These are phyloP conservation scores for Russula sp. DNA, from an alignment of 768 basidiomycete genomes.

Conservation along the genomic window DNA sequence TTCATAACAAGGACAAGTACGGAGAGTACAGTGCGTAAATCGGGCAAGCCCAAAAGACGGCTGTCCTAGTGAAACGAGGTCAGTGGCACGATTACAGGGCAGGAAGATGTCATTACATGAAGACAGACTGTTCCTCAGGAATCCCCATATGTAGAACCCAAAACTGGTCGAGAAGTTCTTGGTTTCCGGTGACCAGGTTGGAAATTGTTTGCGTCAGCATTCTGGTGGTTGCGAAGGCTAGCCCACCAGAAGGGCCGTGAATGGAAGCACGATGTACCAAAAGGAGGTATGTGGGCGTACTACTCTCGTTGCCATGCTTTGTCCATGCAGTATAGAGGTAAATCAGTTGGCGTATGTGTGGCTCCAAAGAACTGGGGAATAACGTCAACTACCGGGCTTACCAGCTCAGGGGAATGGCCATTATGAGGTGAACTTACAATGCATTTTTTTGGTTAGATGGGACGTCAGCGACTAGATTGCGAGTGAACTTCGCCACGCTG, in stretches of 20 bases:
- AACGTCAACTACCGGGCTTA: neutral
- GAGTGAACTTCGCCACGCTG: constrained; percentile 62
- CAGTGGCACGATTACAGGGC: constrained; percentile 9
- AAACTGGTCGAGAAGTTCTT: constrained; percentile 43
- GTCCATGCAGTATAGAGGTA: constrained; percentile 72
- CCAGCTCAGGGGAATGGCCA: neutral
- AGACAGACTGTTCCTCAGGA: constrained; percentile 63
- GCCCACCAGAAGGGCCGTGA: neutral
- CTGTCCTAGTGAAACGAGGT: constrained; percentile 28
- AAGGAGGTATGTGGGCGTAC: neutral
- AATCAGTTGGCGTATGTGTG: constrained; percentile 55
- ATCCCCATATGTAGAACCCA: constrained; percentile 62
- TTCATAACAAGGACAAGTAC: constrained; percentile 18
- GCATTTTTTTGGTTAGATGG: constrained; percentile 63
- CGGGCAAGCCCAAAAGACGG: constrained; percentile 32
- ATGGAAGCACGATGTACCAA: neutral
- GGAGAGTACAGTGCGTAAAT: constrained; percentile 12
- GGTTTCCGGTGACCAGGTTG: constrained; percentile 76
- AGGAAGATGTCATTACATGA: constrained; percentile 44
- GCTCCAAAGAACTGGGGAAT: constrained; percentile 56
- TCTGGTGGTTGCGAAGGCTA: constrained; percentile 58
- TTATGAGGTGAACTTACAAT: constrained; percentile 47
- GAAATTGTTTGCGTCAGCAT: constrained; percentile 73
- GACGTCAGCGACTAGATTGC: constrained; percentile 76
- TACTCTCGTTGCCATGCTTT: constrained; percentile 52